Evolutionary conservation across 2,329 filamentous ascomycete species (phyloP).

Genomic region (Fusarium bactridioides): DNA sequence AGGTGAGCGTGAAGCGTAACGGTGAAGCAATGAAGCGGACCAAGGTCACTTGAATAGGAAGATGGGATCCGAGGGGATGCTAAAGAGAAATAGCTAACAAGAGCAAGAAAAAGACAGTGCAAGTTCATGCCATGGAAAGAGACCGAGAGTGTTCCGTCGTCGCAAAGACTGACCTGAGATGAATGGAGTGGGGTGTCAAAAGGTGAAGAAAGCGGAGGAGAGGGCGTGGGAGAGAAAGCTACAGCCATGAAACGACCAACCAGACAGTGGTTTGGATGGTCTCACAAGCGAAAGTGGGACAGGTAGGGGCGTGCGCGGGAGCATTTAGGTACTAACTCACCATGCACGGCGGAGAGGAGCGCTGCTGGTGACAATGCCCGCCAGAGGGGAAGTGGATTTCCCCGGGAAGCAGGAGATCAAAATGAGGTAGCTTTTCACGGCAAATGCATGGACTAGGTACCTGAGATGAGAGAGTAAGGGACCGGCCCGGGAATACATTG

Average conservation of each 20-base stretch:
- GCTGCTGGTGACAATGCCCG: constrained; percentile 16
- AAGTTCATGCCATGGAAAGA: constrained; percentile 35
- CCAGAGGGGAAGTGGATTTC: constrained; percentile 35
- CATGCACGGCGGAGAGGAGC: constrained; percentile 31
- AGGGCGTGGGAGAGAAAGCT: constrained; percentile 18
- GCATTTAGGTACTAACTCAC: not conserved
- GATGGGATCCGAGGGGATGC: not conserved
- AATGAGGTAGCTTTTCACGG: constrained; percentile 11
- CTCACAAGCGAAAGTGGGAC: constrained; percentile 12
- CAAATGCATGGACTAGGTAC: constrained; percentile 19
- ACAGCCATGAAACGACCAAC: not conserved
- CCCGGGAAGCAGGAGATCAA: constrained; percentile 14
- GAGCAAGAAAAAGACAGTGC: constrained; percentile 16
- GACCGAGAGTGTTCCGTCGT: constrained; percentile 35
- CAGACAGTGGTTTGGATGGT: not conserved
- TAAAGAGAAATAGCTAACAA: constrained; percentile 17
- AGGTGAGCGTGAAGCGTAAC: constrained; percentile 19
- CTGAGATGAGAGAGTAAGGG: constrained; percentile 2
- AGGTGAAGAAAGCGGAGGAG: constrained; percentile 6
- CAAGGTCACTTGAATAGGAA: constrained; percentile 4
- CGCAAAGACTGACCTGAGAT: constrained; percentile 28
- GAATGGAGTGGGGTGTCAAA: constrained; percentile 29
- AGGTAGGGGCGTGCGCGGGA: constrained; percentile 27
- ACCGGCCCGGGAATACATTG: constrained; percentile 30
- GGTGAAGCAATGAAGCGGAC: constrained; percentile 12